phyloP scores from a whole-genome alignment of 768 basidiomycete genomes.

The Heimioporus sp. region DNA sequence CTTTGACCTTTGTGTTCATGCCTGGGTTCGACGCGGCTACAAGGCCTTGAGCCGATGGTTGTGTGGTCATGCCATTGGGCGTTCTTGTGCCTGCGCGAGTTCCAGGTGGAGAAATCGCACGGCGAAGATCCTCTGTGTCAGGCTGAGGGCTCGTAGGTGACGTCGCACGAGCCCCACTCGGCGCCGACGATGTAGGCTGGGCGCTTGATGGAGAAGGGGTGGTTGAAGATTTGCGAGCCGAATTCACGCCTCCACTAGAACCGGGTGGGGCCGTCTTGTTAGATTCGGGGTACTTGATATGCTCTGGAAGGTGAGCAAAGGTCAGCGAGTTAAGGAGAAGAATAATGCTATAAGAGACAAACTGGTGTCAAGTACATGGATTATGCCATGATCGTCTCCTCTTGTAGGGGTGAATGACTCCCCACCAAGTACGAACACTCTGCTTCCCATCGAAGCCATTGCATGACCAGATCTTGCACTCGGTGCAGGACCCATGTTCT shows the following conservation, averaged over 20 bases:
- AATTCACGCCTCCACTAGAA: constrained; percentile 27
- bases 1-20: constrained; percentile 47
- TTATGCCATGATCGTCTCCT: constrained; percentile 73
- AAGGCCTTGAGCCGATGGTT: constrained; percentile 10
- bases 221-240: constrained; percentile 49
- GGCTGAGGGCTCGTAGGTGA: constrained; percentile 55
- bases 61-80: constrained; percentile 26
- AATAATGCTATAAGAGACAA: constrained; percentile 31
- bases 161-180: constrained; percentile 50
- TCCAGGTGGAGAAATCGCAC: constrained; percentile 63
- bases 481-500: constrained; percentile 98
- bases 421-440: constrained; percentile 92
- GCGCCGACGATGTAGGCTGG: constrained; percentile 26
- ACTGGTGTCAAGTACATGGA: constrained; percentile 97
- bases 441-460: constrained; percentile 90
- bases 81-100: constrained; percentile 40
- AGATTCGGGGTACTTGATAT: constrained; percentile 90
- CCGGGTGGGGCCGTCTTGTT: constrained; percentile 40
- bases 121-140: constrained; percentile 58
- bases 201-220: constrained; percentile 31
- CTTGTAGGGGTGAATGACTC: constrained; percentile 78
- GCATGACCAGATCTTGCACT: constrained; percentile 93
- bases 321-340: constrained; percentile 4
- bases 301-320: constrained; percentile 44
- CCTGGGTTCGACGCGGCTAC: constrained; percentile 4